Evolutionary conservation across 257 asterid genomes (phyloP).

Genomic region (Jacaranda copaia): DNA sequence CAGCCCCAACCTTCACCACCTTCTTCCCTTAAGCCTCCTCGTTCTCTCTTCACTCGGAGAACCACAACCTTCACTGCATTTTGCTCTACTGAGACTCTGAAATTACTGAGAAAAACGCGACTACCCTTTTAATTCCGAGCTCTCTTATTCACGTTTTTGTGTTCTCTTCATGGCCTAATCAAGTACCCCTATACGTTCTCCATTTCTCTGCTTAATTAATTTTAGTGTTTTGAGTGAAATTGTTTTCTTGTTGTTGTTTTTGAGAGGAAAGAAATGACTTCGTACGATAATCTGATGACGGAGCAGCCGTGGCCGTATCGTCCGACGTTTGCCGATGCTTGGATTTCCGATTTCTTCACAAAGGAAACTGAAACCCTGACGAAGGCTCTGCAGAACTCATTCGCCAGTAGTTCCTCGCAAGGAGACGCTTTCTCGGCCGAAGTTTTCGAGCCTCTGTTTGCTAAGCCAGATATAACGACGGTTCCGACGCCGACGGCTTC

Average conservation of each 20-base stretch:
- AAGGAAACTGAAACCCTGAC: constrained; percentile 61
- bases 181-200: background rate
- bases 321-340: constrained; percentile 56
- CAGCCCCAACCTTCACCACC: background rate
- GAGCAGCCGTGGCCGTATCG: constrained; percentile 67
- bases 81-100: background rate
- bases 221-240: background rate
- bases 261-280: constrained; percentile 46
- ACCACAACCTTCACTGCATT: background rate
- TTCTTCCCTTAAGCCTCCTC: background rate
- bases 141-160: background rate
- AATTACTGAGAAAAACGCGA: background rate
- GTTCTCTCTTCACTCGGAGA: background rate
- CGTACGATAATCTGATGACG: constrained; percentile 50
- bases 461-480: constrained; percentile 44
- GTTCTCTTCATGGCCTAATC: background rate
- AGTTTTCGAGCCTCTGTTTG: constrained; percentile 36
- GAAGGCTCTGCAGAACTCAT: constrained; percentile 59
- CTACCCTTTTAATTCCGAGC: background rate
- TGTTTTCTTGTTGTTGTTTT: background rate
- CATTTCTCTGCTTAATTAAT: background rate
- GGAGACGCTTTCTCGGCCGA: constrained; percentile 44
- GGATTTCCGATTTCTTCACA: constrained; percentile 57
- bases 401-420: constrained; percentile 28
- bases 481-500: constrained; percentile 57